These are phyloP conservation scores for Hypoxylon sp. DNA, from an alignment of 2,329 filamentous ascomycete genomes.

Conservation along the genomic window DNA sequence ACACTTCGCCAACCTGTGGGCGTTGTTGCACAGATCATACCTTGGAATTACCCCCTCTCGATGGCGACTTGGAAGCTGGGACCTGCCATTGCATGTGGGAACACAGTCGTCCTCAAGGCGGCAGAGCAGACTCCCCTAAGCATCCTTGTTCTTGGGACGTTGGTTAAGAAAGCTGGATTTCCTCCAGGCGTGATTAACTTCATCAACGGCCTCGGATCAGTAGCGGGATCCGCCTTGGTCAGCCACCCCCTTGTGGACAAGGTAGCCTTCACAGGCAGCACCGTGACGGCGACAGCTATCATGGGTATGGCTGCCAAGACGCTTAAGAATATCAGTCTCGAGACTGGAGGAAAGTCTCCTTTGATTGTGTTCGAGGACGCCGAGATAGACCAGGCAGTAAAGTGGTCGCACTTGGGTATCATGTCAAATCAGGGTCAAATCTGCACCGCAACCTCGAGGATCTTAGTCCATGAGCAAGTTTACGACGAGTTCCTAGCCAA, in stretches of 20 bases:
- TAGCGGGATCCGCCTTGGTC: slow-evolving; percentile 14
- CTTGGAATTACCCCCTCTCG: slow-evolving; percentile 23
- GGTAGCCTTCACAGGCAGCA: slow-evolving; percentile 21
- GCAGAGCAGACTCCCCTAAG: slow-evolving; percentile 17
- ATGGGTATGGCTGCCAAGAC: slow-evolving; percentile 17
- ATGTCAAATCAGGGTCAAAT: slow-evolving; percentile 23
- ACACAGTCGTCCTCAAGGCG: slow-evolving; percentile 29
- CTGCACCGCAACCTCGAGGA: slow-evolving; percentile 15
- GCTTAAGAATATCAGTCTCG: slow-evolving; percentile 20
- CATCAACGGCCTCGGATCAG: slow-evolving; percentile 12
- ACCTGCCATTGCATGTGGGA: slow-evolving; percentile 31
- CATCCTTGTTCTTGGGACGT: slow-evolving; percentile 10
- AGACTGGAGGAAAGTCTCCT: slow-evolving; percentile 22
- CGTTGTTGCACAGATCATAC: slow-evolving; percentile 19
- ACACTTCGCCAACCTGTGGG: slow-evolving; percentile 15
- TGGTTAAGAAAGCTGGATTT: slow-evolving; percentile 20
- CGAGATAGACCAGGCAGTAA: slow-evolving; percentile 17
- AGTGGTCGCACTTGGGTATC: slow-evolving; percentile 18
- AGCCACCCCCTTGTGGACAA: slow-evolving; percentile 19
- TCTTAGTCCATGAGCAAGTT: slow-evolving; percentile 20
- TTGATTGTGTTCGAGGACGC: slow-evolving; percentile 19
- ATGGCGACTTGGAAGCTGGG: slow-evolving; percentile 31
- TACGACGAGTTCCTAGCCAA: slow-evolving; percentile 17
- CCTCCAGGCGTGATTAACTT: slow-evolving; percentile 18
- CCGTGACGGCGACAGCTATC: slow-evolving; percentile 16